These are phyloP conservation scores for Stromatinia cepivora DNA, from an alignment of 2,329 filamentous ascomycete genomes.

Conservation along the genomic window DNA sequence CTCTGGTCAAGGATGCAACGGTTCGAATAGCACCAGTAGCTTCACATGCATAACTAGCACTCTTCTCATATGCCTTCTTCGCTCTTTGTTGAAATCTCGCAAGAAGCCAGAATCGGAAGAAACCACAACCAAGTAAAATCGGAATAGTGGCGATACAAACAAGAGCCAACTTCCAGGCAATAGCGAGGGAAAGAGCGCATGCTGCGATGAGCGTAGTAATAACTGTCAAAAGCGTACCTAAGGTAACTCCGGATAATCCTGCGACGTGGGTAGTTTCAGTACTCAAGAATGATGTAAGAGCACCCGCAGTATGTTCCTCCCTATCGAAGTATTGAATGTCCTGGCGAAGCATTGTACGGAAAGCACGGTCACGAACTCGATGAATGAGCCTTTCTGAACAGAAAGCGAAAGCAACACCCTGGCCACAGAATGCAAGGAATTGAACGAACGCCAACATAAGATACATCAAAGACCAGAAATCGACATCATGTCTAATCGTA, in stretches of 20 bases:
- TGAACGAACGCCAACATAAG: conserved; percentile 77
- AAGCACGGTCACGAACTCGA: conserved; percentile 77
- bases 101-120: conserved; percentile 82
- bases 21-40: conserved; percentile 93
- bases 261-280: conserved; percentile 88
- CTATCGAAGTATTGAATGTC: conserved; percentile 90
- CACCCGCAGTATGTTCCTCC: conserved; percentile 85
- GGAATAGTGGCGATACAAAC: conserved; percentile 80
- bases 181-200: conserved; percentile 66
- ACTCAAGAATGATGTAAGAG: conserved; percentile 83
- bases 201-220: conserved; percentile 76
- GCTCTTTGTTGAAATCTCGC: conserved; percentile 76
- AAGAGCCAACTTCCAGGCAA: conserved; percentile 86
- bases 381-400: conserved; percentile 86
- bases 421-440: conserved; percentile 65
- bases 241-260: conserved; percentile 81
- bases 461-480: conserved; percentile 90
- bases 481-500: conserved; percentile 63
- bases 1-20: conserved; percentile 85
- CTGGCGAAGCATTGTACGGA: conserved; percentile 85
- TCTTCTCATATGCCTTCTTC: conserved; percentile 75
- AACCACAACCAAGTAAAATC: conserved; percentile 76
- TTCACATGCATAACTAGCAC: conserved; percentile 87
- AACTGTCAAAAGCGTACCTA: conserved; percentile 83
- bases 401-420: conserved; percentile 76